A percentile compares a stretch with the other conserved stretches of the same genome.
These are phyloP conservation scores for Danielia reshetovae DNA, from an alignment of 805 yeast genomes.

Conservation along the genomic window DNA sequence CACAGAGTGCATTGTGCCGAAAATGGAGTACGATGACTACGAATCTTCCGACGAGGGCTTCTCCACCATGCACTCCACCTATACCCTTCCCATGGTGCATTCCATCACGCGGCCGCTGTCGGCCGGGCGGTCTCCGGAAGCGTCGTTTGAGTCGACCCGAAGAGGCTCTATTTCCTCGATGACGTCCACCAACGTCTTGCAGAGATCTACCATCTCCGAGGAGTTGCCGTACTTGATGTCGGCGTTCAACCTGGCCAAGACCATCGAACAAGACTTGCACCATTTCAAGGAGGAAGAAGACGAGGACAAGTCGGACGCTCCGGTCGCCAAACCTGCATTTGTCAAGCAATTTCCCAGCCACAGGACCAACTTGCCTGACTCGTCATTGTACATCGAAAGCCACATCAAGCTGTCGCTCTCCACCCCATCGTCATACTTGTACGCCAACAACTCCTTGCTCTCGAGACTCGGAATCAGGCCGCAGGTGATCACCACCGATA, in stretches of 20 bases:
- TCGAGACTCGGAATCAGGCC: slow-evolving; percentile 40
- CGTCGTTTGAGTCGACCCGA: slow-evolving; percentile 12
- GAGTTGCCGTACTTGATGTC: slow-evolving; percentile 64
- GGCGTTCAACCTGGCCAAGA: slow-evolving; percentile 63
- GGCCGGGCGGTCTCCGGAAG: slow-evolving; percentile 3
- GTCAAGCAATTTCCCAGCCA: slow-evolving; percentile 19
- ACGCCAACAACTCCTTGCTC: slow-evolving; percentile 32
- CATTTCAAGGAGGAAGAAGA: slow-evolving; percentile 16
- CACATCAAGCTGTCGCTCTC: slow-evolving; percentile 19
- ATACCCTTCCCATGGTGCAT: slow-evolving; percentile 34
- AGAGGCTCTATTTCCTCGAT: slow-evolving; percentile 26
- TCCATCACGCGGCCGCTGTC: slow-evolving; percentile 29
- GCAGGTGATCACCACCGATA: slow-evolving; percentile 33
- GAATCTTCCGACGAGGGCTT: slow-evolving; percentile 26
- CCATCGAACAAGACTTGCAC: slow-evolving; percentile 44
- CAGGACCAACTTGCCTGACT: slow-evolving; percentile 27
- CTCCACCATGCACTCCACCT: slow-evolving; percentile 17
- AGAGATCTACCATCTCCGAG: slow-evolving; percentile 53
- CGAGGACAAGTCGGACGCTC: neutral
- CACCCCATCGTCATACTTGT: slow-evolving; percentile 27
- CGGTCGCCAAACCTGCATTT: neutral
- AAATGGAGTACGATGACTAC: slow-evolving; percentile 16
- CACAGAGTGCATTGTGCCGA: too few relatives aligned
- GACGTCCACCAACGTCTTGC: slow-evolving; percentile 36
- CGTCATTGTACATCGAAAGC: slow-evolving; percentile 33